Percentiles rank a stretch among this genome's conserved stretches.
These are phyloP conservation scores for Intubia oerlemansii DNA, from an alignment of 2,329 filamentous ascomycete genomes.

Conservation along the genomic window DNA sequence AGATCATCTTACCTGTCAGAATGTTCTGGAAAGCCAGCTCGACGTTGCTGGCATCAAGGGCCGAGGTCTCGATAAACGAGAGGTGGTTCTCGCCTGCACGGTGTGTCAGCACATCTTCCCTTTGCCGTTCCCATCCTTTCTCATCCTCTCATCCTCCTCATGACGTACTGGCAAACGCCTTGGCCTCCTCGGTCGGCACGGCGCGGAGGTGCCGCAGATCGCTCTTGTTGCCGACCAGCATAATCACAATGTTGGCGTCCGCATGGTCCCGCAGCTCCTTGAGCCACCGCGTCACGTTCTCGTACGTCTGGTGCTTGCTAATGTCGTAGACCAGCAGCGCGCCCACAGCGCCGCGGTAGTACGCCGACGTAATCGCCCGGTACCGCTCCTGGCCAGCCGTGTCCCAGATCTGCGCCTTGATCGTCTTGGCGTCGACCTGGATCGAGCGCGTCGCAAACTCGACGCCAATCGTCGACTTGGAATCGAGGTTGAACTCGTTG, in stretches of 20 bases:
- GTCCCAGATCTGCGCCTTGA: constrained; percentile 99
- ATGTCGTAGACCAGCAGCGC: constrained; percentile 98
- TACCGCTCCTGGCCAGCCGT: constrained; percentile 97
- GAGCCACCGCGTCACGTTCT: constrained; percentile 97
- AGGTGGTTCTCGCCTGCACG: constrained; percentile 91
- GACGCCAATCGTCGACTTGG: constrained; percentile 98
- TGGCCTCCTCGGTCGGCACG: constrained; percentile 93
- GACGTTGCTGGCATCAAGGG: constrained; percentile 95
- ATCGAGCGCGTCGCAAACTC: constrained; percentile 98
- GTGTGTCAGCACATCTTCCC: too few species aligned
- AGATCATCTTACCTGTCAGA: constrained; percentile 54
- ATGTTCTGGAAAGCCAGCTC: constrained; percentile 99
- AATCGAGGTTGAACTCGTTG: constrained; percentile 99
- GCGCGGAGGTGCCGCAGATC: constrained; percentile 97
- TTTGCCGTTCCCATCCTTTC: background rate
- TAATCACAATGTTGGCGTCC: constrained; percentile 97
- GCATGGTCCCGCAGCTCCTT: constrained; percentile 97
- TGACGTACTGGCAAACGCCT: constrained; percentile 75
- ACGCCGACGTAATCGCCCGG: constrained; percentile 95
- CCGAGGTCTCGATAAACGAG: constrained; percentile 98
- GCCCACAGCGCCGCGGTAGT: constrained; percentile 94
- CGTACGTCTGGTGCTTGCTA: constrained; percentile 98
- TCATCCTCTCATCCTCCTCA: background rate
- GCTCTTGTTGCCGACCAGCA: constrained; percentile 99
- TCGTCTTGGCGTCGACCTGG: constrained; percentile 97